phyloP scores from a whole-genome alignment of 2,329 filamentous ascomycete species.

The Aureobasidium subglaciale region DNA sequence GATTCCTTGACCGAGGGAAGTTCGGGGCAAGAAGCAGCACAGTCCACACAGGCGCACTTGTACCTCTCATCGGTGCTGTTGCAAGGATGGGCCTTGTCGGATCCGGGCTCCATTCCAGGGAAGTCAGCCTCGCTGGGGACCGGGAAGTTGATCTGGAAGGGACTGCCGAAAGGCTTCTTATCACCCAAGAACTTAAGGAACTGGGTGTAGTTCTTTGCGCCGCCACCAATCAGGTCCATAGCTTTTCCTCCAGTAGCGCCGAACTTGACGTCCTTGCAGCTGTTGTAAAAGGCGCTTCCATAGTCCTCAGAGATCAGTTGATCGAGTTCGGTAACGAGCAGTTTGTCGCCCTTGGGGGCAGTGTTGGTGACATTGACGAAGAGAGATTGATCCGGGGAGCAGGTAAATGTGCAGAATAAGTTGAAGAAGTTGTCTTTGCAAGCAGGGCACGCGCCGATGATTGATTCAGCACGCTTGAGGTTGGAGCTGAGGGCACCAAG shows the following conservation, averaged over 20 bases:
- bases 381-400: constrained; percentile 90
- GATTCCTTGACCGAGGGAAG: constrained; percentile 67
- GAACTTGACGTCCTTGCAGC: constrained; percentile 98
- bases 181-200: constrained; percentile 90
- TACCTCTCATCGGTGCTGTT: constrained; percentile 82
- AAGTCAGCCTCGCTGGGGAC: constrained; percentile 51
- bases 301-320: constrained; percentile 81
- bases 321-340: constrained; percentile 79
- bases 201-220: constrained; percentile 79
- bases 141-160: constrained; percentile 96
- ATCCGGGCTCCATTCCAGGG: constrained; percentile 61
- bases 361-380: constrained; percentile 88
- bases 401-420: constrained; percentile 95
- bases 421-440: constrained; percentile 99
- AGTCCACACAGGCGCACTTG: constrained; percentile 90
- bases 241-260: constrained; percentile 87
- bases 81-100: constrained; percentile 74
- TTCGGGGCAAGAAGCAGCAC: constrained; percentile 74
- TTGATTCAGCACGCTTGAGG: constrained; percentile 75
- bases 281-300: constrained; percentile 83
- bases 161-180: constrained; percentile 84
- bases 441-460: constrained; percentile 89
- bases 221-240: constrained; percentile 93
- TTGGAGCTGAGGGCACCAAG: constrained; percentile 75
- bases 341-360: constrained; percentile 49